Base-by-base conservation (phyloP, 106 monocot genomes). In the Apostasia ramifera region DNA sequence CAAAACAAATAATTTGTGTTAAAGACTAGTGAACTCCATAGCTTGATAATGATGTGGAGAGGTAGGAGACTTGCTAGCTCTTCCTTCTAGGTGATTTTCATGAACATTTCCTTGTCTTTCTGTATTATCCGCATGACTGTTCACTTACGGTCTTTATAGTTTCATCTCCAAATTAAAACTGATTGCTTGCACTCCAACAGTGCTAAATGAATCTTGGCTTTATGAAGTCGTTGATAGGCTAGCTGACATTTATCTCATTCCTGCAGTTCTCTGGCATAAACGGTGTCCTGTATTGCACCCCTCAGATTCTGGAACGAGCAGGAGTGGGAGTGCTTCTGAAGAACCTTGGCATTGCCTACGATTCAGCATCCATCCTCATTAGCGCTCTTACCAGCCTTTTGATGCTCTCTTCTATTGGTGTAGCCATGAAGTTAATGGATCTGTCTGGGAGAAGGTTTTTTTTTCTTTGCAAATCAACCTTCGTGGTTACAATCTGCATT, bases 391-490 rank as follows among this genome's bases (percentile, higher is more conserved):
- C 83, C 26, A 88, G 83, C 14, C 61, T 88, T 11, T 71, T 88
- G 60, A 88, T 88, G 87, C 74, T 88, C n/a, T 84, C 87, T 3
- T 63, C 71, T 44, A 88, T 88, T 6, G 83, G 74, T 55, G 47
- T 88, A 69, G 87, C 87, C 43, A 88, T 88, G 87, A 73, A 78
- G 61, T 83, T 88, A 42, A 88, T 88, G 87, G 87, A 88, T 76
- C 37, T 81, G 37, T 61, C 84, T 8, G 87, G 87, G 15, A 78
- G 83, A 83, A 83, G 83, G 83, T 80, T 44, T 54, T 2, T 2
- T 55, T 26, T 26, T 26, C 26, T 26, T 26, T 26, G 26, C 26
- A 2, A 4, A 55, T 8, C 45, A 12, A 8, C 55, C 47, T n/a
- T 46, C 4, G n/a, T 39, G 47, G 51, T 9, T 70, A 5, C 39